Base-by-base conservation (phyloP, 345 rosid species). In the Dipteronia sinensis region DNA sequence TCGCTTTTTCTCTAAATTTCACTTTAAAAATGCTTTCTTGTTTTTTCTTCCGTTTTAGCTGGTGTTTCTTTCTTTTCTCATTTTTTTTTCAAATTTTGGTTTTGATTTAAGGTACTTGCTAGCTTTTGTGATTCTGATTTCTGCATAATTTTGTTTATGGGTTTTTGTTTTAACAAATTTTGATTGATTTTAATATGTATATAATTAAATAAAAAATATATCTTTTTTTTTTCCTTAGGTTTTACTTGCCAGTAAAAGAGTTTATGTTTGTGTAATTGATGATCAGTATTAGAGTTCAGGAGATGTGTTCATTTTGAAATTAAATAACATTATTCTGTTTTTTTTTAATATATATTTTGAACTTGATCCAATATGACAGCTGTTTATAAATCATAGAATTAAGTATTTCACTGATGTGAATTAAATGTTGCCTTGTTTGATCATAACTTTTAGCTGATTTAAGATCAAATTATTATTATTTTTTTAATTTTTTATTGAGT, bases 361-460 rank as follows among this genome's bases (percentile, higher is more conserved):
- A 64, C 19, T 66, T 38, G 46, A 61, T 56, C 62, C 62, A 56
- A 7, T 56, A 56, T 29, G 10, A 11, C 31, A 27, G 17, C 40
- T 51, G 6, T 16, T 29, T 8, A 40, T 12, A 42, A 59, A 19
- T 51, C 12, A 53, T 9, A 23, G 34, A 34, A 34, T 34, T 4
- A 34, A 34, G 38, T 34, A 40, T 16, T 27, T 69, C 6, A 53
- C 46, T 20, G 19, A 20, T 13, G 31, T 59, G 55, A 11, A 38
- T 22, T 22, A 73, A 20, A 40, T 6, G 49, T 55, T 11, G 40
- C 51, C n/a, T 58, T 6, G 74, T 51, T 53, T 31, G 22, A 56
- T 68, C 72, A 16, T 51, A 27, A 49, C 22, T 10, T 70, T 56
- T 38, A 72, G 75, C 23, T 71, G 75, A 55, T 31, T 27, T 55